Base-by-base conservation (phyloP, 352 stramenopile genomes). In the Phytophthora pistaciae region DNA sequence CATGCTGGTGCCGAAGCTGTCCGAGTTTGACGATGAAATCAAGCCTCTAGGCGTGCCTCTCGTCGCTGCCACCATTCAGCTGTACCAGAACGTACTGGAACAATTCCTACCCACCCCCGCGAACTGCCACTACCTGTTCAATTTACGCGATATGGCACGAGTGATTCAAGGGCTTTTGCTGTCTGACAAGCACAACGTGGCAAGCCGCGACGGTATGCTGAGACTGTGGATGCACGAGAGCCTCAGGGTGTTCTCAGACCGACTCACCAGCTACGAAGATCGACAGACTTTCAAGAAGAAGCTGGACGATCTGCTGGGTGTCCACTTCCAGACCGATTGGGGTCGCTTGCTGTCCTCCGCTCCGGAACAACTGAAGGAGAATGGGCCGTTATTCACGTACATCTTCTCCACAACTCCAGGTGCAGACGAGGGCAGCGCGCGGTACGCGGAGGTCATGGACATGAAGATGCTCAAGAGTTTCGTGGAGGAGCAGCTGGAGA, bases 171-270 rank as follows among this genome's bases (percentile, higher is more conserved):
- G 92, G 5, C 49, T 97, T 1, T 38, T 98, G 13, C 74, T 94
- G 1, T 80, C 84, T 0, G 87, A 97, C 40, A 93, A 93, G 53
- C 74, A 91, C 52, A 87, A 80, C 11, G 87, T 95, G 21, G 78
- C 83, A 13, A 93, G 87, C 38, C 74, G 79, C 3, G 87, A 98
- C 36, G 77, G 79, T 0, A 86, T 97, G 62, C 46, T 97, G 7
- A 75, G 94, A 0, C 75, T 98, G 0, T 98, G 94, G 95, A 77
- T 96, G 42, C 95, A 98, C 64, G 95, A 98, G 74, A 91, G 78
- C 53, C 60, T 96, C 16, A 87, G 94, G 0, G 92, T 98, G 10
- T 98, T 98, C 60, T 91, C 87, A 1, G 95, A 98, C 66, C 90
- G 95, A 0, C 81, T 98, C 13, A 98, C 97, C 3, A 96, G 84